A percentile compares a stretch with the other conserved stretches of the same genome.
Evolutionary conservation across 1,139 yeast genomes (phyloP).

Genomic region (Hanseniaspora sp.): DNA sequence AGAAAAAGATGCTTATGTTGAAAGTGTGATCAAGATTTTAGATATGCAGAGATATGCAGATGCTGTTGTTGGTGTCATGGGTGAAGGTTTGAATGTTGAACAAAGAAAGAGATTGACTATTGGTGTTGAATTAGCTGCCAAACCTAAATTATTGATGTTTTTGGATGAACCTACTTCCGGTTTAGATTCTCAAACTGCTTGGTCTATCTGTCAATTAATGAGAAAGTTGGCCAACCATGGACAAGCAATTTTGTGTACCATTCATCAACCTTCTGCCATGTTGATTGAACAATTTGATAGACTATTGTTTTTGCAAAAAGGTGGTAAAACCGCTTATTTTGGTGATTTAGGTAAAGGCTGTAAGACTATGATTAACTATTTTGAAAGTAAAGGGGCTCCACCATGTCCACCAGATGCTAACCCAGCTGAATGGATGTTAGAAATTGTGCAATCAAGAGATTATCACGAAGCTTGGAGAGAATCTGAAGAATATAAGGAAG

Average conservation of each 20-base stretch:
- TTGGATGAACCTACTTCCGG: slow-evolving; percentile 86
- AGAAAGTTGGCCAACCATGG: slow-evolving; percentile 55
- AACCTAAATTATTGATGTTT: slow-evolving; percentile 59
- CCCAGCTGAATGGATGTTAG: slow-evolving; percentile 82
- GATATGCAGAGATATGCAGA: slow-evolving; percentile 60
- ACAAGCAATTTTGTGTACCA: slow-evolving; percentile 63
- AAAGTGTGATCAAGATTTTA: slow-evolving; percentile 47
- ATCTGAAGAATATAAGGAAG: slow-evolving; percentile 42
- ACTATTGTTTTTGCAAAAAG: slow-evolving; percentile 47
- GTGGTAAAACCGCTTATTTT: slow-evolving; percentile 63
- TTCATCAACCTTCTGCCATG: slow-evolving; percentile 65
- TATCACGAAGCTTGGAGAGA: slow-evolving; percentile 57
- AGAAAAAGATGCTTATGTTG: slow-evolving; percentile 56
- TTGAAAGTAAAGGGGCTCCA: slow-evolving; percentile 55
- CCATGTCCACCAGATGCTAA: slow-evolving; percentile 57
- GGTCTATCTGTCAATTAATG: slow-evolving; percentile 58
- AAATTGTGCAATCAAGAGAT: slow-evolving; percentile 68
- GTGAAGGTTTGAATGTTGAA: slow-evolving; percentile 57
- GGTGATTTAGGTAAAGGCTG: slow-evolving; percentile 58
- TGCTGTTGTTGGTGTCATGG: slow-evolving; percentile 63
- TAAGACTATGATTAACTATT: slow-evolving; percentile 43
- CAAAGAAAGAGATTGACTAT: slow-evolving; percentile 66
- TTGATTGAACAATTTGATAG: slow-evolving; percentile 58
- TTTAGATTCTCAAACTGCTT: slow-evolving; percentile 72
- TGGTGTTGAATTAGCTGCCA: slow-evolving; percentile 74